Conservation (phyloP, 2,329 filamentous ascomycete species). For the Pseudophaeomoniella oleicola region DNA sequence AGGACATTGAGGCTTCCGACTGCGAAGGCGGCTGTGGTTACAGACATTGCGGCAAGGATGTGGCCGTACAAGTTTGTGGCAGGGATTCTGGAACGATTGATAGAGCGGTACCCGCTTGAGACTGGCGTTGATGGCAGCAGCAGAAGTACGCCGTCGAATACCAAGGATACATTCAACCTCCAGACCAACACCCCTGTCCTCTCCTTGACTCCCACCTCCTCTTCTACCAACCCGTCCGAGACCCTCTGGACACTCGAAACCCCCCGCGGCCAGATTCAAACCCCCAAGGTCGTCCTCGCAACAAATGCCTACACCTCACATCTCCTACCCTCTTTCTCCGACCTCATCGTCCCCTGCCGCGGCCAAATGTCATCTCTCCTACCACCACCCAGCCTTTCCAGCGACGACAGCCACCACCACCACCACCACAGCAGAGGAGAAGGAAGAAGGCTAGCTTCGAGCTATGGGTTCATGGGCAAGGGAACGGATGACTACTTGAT, state of each 20-base stretch:
- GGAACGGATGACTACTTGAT: conserved; percentile 56
- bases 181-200: conserved; percentile 38
- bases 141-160: too few relatives aligned
- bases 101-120: too few relatives aligned
- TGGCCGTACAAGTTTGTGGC: conserved; percentile 79
- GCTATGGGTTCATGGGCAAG: conserved; percentile 43
- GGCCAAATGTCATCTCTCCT: conserved; percentile 40
- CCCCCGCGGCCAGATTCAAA: conserved; percentile 46
- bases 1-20: conserved; percentile 36
- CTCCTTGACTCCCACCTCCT: conserved; percentile 9
- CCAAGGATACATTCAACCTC: conserved; percentile 30
- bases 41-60: conserved; percentile 49
- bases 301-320: conserved; percentile 76
- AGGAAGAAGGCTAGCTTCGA: conserved; percentile 8
- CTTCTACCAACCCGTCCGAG: background rate
- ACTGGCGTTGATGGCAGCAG: too few relatives aligned
- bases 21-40: conserved; percentile 50
- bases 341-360: conserved; percentile 61
- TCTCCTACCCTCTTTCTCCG: conserved; percentile 53
- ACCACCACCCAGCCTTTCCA: conserved; percentile 18
- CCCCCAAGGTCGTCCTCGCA: conserved; percentile 56
- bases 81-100: conserved; percentile 50
- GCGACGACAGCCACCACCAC: too few relatives aligned
- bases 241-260: conserved; percentile 50
- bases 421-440: too few relatives aligned